Evolutionary conservation across 1,284 basidiomycete genomes (phyloP).

Genomic region (Ganoderma multipileum): DNA sequence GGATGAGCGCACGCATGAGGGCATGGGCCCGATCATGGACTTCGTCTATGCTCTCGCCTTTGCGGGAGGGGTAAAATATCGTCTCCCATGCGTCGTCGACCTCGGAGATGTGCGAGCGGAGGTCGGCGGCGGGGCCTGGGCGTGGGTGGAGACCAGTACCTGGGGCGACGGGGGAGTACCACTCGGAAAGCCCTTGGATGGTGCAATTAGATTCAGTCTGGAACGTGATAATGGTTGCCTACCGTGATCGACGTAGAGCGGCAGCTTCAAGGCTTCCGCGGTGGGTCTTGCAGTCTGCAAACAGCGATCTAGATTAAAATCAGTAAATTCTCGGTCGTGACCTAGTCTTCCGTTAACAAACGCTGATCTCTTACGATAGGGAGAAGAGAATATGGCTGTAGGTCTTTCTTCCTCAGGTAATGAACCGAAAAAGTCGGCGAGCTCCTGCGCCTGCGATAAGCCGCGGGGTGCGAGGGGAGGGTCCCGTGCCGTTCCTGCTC

Average conservation of each 20-base stretch:
- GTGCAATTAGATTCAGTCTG: neutral
- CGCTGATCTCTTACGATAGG: conserved; percentile 63
- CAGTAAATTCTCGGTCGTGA: neutral
- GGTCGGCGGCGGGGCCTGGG: conserved; percentile 56
- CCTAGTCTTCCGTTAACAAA: neutral
- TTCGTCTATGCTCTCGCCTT: conserved; percentile 71
- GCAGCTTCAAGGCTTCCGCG: conserved; percentile 65
- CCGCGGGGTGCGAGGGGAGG: conserved; percentile 82
- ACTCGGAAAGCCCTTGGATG: conserved; percentile 74
- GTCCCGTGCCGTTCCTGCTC: conserved; percentile 65
- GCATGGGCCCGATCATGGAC: conserved; percentile 67
- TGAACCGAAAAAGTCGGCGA: conserved; percentile 68
- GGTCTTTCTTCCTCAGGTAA: conserved; percentile 74
- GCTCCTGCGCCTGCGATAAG: conserved; percentile 77
- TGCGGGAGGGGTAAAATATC: conserved; percentile 73
- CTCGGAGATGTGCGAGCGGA: conserved; percentile 60
- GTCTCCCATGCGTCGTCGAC: conserved; percentile 70
- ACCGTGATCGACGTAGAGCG: conserved; percentile 83
- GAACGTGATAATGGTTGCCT: conserved; percentile 25
- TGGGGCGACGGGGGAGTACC: conserved; percentile 79
- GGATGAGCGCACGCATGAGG: conserved; percentile 60
- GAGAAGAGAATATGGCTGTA: conserved; percentile 81
- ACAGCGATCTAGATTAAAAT: conserved; percentile 69
- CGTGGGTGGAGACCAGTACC: conserved; percentile 79
- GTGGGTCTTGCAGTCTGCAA: conserved; percentile 79